These are phyloP conservation scores for Solanum peruvianum DNA, from an alignment of 257 asterid species.

Conservation along the genomic window DNA sequence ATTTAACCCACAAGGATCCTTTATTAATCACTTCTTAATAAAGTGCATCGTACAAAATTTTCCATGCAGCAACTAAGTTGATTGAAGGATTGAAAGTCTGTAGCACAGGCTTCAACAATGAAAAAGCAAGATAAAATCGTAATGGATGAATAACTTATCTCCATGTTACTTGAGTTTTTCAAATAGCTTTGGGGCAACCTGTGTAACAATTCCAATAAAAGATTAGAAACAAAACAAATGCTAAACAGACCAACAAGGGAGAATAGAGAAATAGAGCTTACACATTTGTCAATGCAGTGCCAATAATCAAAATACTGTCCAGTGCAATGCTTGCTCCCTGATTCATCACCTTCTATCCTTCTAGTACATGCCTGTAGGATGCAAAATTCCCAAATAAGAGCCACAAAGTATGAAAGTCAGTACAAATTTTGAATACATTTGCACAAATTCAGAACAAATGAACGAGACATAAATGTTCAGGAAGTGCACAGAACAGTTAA, in stretches of 20 bases:
- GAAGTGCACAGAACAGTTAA: not conserved
- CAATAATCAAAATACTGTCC: conserved; percentile 33
- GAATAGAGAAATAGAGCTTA: not conserved
- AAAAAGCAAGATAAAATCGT: not conserved
- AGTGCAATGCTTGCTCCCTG: conserved; percentile 24
- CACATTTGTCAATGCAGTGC: conserved; percentile 20
- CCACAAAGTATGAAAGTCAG: not conserved
- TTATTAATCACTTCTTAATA: not conserved
- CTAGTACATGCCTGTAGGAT: conserved; percentile 40
- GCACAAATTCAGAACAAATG: not conserved
- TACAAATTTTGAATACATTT: not conserved
- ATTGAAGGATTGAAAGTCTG: not conserved
- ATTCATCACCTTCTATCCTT: conserved; percentile 34
- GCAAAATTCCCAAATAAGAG: not conserved
- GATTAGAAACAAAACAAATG: not conserved
- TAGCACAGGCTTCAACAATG: not conserved
- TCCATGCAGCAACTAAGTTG: not conserved
- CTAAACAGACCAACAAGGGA: not conserved
- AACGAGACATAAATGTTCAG: not conserved
- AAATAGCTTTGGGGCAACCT: conserved; percentile 9
- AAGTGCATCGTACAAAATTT: not conserved
- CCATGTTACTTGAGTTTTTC: conserved; percentile 1
- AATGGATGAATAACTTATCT: not conserved
- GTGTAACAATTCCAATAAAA: not conserved
- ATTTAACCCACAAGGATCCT: not conserved